Evolutionary conservation across 2,329 filamentous ascomycete species (phyloP).

Genomic region (Neonectria punicea): DNA sequence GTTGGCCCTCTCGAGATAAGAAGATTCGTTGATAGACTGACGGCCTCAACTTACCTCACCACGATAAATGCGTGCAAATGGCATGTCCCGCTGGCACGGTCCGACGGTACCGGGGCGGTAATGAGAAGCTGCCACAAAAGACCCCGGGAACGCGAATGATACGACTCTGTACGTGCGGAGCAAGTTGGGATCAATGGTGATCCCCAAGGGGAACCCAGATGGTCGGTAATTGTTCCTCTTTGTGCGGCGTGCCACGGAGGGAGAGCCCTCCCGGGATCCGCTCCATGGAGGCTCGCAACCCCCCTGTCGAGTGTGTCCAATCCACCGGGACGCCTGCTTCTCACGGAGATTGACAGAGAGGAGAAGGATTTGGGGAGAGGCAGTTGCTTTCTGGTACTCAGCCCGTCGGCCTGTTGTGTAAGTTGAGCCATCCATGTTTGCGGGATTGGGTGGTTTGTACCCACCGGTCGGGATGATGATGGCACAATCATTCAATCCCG

Average conservation of each 20-base stretch:
- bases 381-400: no score
- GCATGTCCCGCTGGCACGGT: not conserved
- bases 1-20: not conserved
- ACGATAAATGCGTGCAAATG: not conserved
- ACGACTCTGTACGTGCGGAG: constrained; percentile 4
- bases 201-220: constrained; percentile 9
- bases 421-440: not conserved
- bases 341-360: not conserved
- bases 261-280: not conserved
- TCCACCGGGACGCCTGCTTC: not conserved
- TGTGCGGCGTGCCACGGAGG: not conserved
- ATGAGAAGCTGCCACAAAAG: constrained; percentile 2
- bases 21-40: no score
- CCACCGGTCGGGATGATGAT: not conserved
- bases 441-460: not conserved
- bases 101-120: constrained; percentile 1
- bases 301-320: not conserved
- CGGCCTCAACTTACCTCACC: no score
- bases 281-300: not conserved
- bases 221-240: constrained; percentile 4
- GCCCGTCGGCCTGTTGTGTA: not conserved
- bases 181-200: constrained; percentile 7
- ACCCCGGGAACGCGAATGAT: constrained; percentile 1
- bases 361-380: no score
- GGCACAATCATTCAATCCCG: not conserved